Evolutionary conservation across 2,329 filamentous ascomycete genomes (phyloP), one percentile per base, ranked within the genome.

Genomic region (Penicillium sp.): DNA sequence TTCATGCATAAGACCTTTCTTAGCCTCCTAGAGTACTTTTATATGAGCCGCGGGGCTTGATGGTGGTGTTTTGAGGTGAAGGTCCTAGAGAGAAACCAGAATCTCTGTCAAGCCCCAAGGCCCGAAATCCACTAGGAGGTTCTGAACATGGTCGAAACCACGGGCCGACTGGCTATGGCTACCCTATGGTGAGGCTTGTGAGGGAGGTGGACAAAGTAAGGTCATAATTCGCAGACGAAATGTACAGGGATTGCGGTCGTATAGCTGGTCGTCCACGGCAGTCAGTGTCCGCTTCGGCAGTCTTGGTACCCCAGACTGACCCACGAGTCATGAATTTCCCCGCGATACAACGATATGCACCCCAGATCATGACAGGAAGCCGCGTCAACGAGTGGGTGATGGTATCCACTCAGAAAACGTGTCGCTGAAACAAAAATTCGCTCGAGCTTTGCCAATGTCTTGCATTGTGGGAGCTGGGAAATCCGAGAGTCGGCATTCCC

Each of bases 401-500:
- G 42, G 42, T 39, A 45, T 34, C 53, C 34, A 55, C 53, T 34
- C 17, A 47, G 20, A 14, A 48, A 28, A 17, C 28, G 28, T 34
- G n/a, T 35, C n/a, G n/a, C 15, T 34, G 35, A 25, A 8, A 31
- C 28, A 31, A 31, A 31, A 31, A 31, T 38, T 53, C 3, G 35
- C 20, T 25, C 12, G 38, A n/a, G 6, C 7, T 20, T 3, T 31
- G 50, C 14, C 35, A 31, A 25, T 10, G 14, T 53, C 15, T 15
- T 6, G 10, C 11, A 42, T 31, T 42, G 22, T n/a, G 22, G 22
- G 25, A 28, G 31, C 31, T 58, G 59, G 56, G 31, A 62, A 38
- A n/a, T 56, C 62, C 62, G 60, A 43, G 42, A 4, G 4, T 57
- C 57, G 62, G 55, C 58, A 57, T 39, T 63, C 31, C 60, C 57